Percentiles rank a stretch among this genome's conserved stretches.
Conservation (phyloP, 1,284 basidiomycete genomes). For the Afroboletus lepidellus region DNA sequence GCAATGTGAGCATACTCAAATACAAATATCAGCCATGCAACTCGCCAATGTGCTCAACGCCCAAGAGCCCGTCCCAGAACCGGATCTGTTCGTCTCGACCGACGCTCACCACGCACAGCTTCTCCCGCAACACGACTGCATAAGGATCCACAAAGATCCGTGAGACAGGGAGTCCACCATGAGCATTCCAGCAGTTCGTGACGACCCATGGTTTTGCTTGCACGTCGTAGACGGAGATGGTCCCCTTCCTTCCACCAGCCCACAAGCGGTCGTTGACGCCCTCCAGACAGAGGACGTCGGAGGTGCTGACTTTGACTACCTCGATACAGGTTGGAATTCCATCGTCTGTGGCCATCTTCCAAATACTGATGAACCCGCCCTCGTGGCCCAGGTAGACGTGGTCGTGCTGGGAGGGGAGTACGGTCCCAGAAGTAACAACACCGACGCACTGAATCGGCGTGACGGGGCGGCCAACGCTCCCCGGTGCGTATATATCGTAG, state of each 20-base stretch:
- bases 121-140: constrained; percentile 62
- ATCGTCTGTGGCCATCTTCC: constrained; percentile 55
- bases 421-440: constrained; percentile 77
- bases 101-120: constrained; percentile 74
- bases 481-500: constrained; percentile 67
- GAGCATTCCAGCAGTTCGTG: constrained; percentile 89
- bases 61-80: constrained; percentile 91
- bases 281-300: constrained; percentile 75
- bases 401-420: constrained; percentile 68
- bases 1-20: constrained; percentile 7
- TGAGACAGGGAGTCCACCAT: constrained; percentile 76
- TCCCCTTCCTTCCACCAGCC: constrained; percentile 81
- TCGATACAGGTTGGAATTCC: constrained; percentile 59
- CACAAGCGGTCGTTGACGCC: constrained; percentile 83
- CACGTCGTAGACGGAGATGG: constrained; percentile 84
- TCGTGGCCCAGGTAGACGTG: constrained; percentile 91
- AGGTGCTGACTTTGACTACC: constrained; percentile 75
- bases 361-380: constrained; percentile 83
- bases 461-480: constrained; percentile 48
- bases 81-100: constrained; percentile 75
- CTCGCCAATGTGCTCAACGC: constrained; percentile 83
- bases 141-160: constrained; percentile 70
- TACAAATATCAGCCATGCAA: constrained; percentile 11
- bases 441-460: constrained; percentile 67
- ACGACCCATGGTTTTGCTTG: constrained; percentile 74